Evolutionary conservation across 2,329 filamentous ascomycete species (phyloP), one percentile per base, ranked within the genome.

Genomic region (Colletotrichum orbiculare): DNA sequence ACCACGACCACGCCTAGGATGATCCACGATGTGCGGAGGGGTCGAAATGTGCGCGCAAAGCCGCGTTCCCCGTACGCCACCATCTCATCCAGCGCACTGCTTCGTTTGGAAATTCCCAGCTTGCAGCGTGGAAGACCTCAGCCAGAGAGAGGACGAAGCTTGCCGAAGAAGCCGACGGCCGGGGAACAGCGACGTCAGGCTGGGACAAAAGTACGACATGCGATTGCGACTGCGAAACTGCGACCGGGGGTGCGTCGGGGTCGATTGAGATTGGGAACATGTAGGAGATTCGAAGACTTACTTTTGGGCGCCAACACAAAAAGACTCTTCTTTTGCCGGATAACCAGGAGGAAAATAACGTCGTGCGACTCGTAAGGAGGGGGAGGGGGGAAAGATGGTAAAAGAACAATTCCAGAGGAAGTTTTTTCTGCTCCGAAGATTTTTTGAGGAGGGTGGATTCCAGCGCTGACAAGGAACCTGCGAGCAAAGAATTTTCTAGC

Each of bases 301-400:
- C 82, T 84, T 83, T 84, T 84, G 77, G 76, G 81, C 81, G 81
- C 81, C 81, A 79, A 78, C 76, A 25, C 25, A 82, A 82, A 78
- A 67, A 71, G 61, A 72, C 37, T 59, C 41, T 65, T 66, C 35
- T 46, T 64, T 57, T 55, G 25, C 64, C 61, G 60, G 54, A 55
- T 56, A 71, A 71, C 71, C 70, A 74, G 73, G 72, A 71, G 72
- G 73, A 72, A 69, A 69, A 69, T 25, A 25, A 71, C 70, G 70
- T 69, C 70, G 68, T 72, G 69, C 69, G 71, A 72, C 73, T 74
- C 74, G 72, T 71, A 73, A 66, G 33, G 71, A 73, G 70, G 61
- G 69, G 58, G 54, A 42, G 50, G 52, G 35, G 49, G 42, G 57
- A 38, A 7, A 48, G 15, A 56, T 48, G 37, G 56, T 45, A 52